Evolutionary conservation across 2,329 filamentous ascomycete species (phyloP), one percentile per base, ranked within the genome.

Genomic region (Talaromyces verruculosus): DNA sequence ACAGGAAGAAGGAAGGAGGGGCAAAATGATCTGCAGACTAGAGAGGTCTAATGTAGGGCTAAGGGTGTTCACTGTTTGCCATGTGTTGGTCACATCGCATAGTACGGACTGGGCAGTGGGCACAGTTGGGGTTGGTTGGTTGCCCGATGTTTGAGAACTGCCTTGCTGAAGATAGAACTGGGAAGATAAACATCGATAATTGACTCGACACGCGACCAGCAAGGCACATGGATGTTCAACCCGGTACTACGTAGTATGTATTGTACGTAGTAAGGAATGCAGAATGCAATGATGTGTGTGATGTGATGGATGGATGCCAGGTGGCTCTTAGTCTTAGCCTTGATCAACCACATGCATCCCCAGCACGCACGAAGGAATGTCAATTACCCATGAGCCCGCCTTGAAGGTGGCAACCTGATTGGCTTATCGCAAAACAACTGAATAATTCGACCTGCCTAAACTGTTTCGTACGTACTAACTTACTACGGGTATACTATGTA

Each of bases 21-120:
- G 57, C 37, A 60, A 43, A 28, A 60, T 28, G 57, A 60, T 60
- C 57, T 60, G 39, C 57, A 17, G 25, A 30, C 57, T 45, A 45
- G 10, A 39, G 22, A 35, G 33, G 55, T 41, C 35, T 37, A 28
- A 43, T 30, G 37, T 60, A 60, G 57, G 57, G 57, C 57, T 60
- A 39, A 30, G 33, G 47, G 17, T 45, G 37, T 59, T 43, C 33
- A 37, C 57, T 45, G 37, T 59, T 43, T 45, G 57, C 57, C 57
- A 60, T 60, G 57, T 60, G 57, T 60, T 60, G 57, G 57, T 60
- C 37, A 60, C 53, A 58, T 39, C 35, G 33, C 33, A 33, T 11
- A 30, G 28, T 30, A 7, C 28, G 28, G 25, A 4, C 25, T 30
- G 28, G 28, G 28, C 28, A 30, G 28, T 30, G 28, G 25, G 25